These are phyloP conservation scores for Boletus patriciae DNA, from an alignment of 768 basidiomycete genomes.

Conservation along the genomic window DNA sequence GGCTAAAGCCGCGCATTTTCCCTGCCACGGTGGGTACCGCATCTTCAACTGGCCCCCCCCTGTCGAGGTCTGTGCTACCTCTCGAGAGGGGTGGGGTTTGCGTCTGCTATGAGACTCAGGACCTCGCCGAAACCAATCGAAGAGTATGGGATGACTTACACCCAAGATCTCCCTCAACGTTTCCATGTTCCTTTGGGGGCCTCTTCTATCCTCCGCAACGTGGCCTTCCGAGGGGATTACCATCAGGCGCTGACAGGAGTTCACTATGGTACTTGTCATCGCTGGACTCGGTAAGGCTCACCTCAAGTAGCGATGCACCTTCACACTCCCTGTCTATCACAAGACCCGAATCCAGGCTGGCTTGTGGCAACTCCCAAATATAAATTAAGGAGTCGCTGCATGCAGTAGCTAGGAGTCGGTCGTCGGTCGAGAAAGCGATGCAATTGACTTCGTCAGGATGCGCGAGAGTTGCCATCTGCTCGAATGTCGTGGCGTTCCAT, in stretches of 20 bases:
- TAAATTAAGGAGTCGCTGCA: slow-evolving; percentile 32
- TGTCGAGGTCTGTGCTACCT: slow-evolving; percentile 5
- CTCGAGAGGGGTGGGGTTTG: slow-evolving; percentile 4
- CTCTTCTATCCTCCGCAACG: background rate
- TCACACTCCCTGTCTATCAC: slow-evolving; percentile 25
- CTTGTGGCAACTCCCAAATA: slow-evolving; percentile 32
- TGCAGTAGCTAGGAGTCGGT: slow-evolving; percentile 32
- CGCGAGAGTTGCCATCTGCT: slow-evolving; percentile 22
- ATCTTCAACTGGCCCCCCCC: slow-evolving; percentile 2
- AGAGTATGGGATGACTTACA: slow-evolving; percentile 12
- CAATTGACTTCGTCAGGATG: slow-evolving; percentile 31
- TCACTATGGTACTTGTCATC: slow-evolving; percentile 1
- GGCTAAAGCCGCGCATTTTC: slow-evolving; percentile 6
- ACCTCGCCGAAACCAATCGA: background rate
- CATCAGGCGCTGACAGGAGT: slow-evolving; percentile 13
- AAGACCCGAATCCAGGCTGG: slow-evolving; percentile 31
- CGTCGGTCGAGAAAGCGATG: slow-evolving; percentile 32
- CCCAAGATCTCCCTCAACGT: slow-evolving; percentile 15
- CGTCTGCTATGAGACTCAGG: slow-evolving; percentile 12
- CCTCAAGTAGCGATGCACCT: slow-evolving; percentile 27
- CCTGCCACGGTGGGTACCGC: slow-evolving; percentile 3
- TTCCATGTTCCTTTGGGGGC: slow-evolving; percentile 3
- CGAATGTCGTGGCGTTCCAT: slow-evolving; percentile 29
- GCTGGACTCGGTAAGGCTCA: slow-evolving; percentile 12
- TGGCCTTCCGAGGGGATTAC: slow-evolving; percentile 1